Base-by-base conservation (phyloP, 306 rosid genomes). In the Leucaena leucocephala region DNA sequence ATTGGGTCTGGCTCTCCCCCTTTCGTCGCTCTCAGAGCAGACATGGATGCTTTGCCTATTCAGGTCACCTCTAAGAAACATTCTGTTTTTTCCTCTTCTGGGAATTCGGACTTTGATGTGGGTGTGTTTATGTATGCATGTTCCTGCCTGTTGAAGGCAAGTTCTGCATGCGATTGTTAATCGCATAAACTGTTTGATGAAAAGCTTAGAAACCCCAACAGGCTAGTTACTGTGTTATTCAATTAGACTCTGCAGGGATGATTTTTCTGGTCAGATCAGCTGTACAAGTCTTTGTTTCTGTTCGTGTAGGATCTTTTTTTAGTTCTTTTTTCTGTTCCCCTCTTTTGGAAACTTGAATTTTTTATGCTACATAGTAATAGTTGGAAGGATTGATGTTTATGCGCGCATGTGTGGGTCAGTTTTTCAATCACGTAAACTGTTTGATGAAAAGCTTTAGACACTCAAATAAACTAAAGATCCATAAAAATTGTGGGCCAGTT, bases 21-120 rank as follows among this genome's bases (percentile, higher is more conserved):
- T 46, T 84, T 90, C 82, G 90, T 94, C 71, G 98, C 97, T 81
- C 89, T 92, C 8, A 87, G 98, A 84, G 98, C 97, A 2, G 98
- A 94, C 78, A 94, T 94, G 98, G 97, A 94, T 84, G 98, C 97
- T 72, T 66, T 94, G 85, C 98, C 98, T 22, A 87, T 94, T 83
- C 89, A 94, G 97, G 98, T 94, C 16, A 34, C 64, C 12, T 73
- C 21, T 22, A 40, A 21, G 5, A 57, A 27, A 59, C 58, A 65
- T 1, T 6, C 17, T 19, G 0, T 27, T 0, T 22, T 72, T 35
- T 2, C 10, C 8, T 61, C 61, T 65, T 48, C 46, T 68, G 40
- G 39, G 38, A 27, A 38, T 15, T 52, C n/a, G 10, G 7, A 19
- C n/a, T 36, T 52, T 39, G 72, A 22, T 58, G 36, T 54, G n/a